Base-by-base conservation (phyloP, 2,329 filamentous ascomycete species). In the Dothidotthia symphoricarpi region DNA sequence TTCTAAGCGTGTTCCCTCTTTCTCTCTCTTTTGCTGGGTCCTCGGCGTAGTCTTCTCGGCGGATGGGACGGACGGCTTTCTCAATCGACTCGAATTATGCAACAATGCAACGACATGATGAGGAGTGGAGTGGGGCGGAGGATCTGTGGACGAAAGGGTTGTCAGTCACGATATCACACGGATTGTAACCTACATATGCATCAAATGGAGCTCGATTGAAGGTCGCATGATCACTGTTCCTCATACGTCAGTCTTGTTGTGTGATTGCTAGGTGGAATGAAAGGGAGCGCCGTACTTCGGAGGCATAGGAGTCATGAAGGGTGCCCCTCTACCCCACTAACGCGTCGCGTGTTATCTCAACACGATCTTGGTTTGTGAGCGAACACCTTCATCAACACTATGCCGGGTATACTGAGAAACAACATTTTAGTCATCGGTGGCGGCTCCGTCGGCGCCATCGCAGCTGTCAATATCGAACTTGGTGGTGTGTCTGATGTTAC, bases 1-100 rank as follows among this genome's bases (percentile, higher is more conserved):
- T 98, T 98, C 83, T 98, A 95, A 85, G 77, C 80, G 75, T 71
- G 67, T 75, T 75, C 52, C 53, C 53, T 63, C 58, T 57, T 65
- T 57, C 55, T 65, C 59, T 61, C 57, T 60, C 61, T 63, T 63
- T 63, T 64, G 59, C 55, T 64, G 54, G 60, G 57, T 56, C 62
- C 55, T 64, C 55, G 60, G 61, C 60, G 60, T 63, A 62, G 61
- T 63, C 57, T 63, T 59, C 51, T 51, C 61, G 61, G 53, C 57
- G 56, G 40, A 55, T 54, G 51, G 58, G 49, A 53, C 53, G 57
- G 55, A 62, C 50, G 54, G 57, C 56, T 60, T 58, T 58, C 39
- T 53, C 53, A 54, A 56, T 61, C 54, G 51, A 61, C 51, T 57
- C 57, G 57, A 50, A 49, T 54, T 53, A 54, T 56, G 55, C 55